Evolutionary conservation across 2,329 filamentous ascomycete genomes (phyloP).

Genomic region (Mycosphaerella arachidis): DNA sequence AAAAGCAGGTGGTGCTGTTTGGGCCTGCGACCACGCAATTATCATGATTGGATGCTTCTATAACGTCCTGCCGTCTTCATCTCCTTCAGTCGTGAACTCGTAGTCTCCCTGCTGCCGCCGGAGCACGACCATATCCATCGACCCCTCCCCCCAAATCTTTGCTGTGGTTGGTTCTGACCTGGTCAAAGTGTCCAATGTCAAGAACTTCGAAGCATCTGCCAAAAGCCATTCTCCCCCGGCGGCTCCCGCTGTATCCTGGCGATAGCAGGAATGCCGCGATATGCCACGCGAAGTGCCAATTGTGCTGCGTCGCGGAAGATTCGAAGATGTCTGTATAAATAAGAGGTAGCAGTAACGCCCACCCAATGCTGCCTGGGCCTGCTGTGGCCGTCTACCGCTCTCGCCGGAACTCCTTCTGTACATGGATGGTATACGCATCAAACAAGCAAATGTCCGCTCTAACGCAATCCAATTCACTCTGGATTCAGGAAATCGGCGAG

Average conservation of each 20-base stretch:
- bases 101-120: background rate
- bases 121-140: background rate
- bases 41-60: slow-evolving; percentile 1
- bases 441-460: background rate
- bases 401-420: background rate
- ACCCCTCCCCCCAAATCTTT: background rate
- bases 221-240: background rate
- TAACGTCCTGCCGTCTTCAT: background rate
- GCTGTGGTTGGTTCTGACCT: background rate
- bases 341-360: background rate
- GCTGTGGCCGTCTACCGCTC: background rate
- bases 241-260: background rate
- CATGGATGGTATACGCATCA: background rate
- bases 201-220: background rate
- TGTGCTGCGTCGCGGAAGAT: background rate
- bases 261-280: too few relatives aligned
- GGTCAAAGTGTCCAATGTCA: background rate
- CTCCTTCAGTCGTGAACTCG: background rate
- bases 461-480: background rate
- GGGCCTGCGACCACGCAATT: background rate
- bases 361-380: background rate
- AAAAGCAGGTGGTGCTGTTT: background rate
- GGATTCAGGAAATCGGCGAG: slow-evolving; percentile 1
- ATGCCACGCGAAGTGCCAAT: background rate
- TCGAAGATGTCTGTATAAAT: background rate